phyloP scores from a whole-genome alignment of 176 grass and related monocot species.

The Melocanna baccifera region DNA sequence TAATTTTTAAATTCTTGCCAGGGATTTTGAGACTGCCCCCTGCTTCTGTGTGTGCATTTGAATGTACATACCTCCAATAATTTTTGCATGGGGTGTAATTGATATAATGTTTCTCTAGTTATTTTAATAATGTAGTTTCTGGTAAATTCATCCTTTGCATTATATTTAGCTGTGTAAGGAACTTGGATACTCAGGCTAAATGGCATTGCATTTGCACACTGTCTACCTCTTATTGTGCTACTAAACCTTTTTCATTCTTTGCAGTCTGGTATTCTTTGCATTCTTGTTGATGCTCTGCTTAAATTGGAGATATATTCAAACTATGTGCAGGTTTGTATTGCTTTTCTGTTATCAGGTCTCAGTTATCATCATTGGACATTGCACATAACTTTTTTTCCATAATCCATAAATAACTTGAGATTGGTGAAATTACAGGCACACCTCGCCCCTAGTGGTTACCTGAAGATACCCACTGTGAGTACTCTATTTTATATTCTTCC shows the following conservation, averaged over 20 bases:
- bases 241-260: conserved; percentile 19
- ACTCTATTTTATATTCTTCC: background rate
- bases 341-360: background rate
- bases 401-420: conserved; percentile 26
- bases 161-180: background rate
- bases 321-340: conserved; percentile 71
- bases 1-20: background rate
- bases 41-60: background rate
- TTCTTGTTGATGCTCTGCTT: conserved; percentile 80
- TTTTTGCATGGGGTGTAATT: background rate
- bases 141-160: background rate
- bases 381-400: background rate
- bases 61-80: background rate
- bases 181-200: background rate
- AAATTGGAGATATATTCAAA: conserved; percentile 84
- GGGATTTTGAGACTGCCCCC: background rate
- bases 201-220: conserved; percentile 14
- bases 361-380: background rate
- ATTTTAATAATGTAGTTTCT: background rate
- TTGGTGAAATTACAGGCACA: conserved; percentile 67
- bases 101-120: background rate
- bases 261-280: conserved; percentile 51
- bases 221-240: background rate
- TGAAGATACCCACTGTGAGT: conserved; percentile 94
- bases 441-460: conserved; percentile 85